Percentiles rank a stretch among this genome's conserved stretches.
Evolutionary conservation across 495 filamentous ascomycete species (phyloP).

Genomic region (Hypoxylon intermedium): DNA sequence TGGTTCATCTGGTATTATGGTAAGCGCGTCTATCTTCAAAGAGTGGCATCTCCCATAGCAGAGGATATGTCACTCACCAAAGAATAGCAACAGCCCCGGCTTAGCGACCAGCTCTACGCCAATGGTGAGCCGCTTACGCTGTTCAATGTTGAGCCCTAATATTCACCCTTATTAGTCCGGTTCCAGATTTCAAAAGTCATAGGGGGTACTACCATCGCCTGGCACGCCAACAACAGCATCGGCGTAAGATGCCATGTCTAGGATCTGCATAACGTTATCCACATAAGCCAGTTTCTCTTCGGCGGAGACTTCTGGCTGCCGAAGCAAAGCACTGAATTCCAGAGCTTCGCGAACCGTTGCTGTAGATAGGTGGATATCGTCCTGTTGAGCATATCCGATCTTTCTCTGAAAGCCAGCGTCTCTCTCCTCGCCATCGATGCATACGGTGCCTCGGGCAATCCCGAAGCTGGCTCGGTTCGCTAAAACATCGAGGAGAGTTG

Average conservation of each 20-base stretch:
- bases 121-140: slow-evolving; percentile 26
- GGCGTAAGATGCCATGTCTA: slow-evolving; percentile 74
- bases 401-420: slow-evolving; percentile 75
- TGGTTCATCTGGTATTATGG: slow-evolving; percentile 65
- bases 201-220: slow-evolving; percentile 60
- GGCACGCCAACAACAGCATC: slow-evolving; percentile 76
- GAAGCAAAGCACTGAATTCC: slow-evolving; percentile 69
- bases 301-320: slow-evolving; percentile 66
- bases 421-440: slow-evolving; percentile 67
- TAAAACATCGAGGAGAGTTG: slow-evolving; percentile 69
- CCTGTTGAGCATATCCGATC: slow-evolving; percentile 84
- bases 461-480: slow-evolving; percentile 72
- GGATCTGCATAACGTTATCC: slow-evolving; percentile 74
- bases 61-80: slow-evolving; percentile 1
- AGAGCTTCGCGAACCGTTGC: slow-evolving; percentile 75
- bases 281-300: slow-evolving; percentile 73
- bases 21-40: neutral
- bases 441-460: slow-evolving; percentile 69
- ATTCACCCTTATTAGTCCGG: neutral
- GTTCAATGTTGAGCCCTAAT: slow-evolving; percentile 8
- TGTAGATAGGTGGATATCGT: slow-evolving; percentile 76
- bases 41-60: too few relatives aligned
- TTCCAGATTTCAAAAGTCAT: neutral
- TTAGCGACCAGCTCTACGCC: too few relatives aligned
- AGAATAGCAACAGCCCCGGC: slow-evolving; percentile 11